Conservation (phyloP, 1,284 basidiomycete genomes). For the Fistulina hepatica region DNA sequence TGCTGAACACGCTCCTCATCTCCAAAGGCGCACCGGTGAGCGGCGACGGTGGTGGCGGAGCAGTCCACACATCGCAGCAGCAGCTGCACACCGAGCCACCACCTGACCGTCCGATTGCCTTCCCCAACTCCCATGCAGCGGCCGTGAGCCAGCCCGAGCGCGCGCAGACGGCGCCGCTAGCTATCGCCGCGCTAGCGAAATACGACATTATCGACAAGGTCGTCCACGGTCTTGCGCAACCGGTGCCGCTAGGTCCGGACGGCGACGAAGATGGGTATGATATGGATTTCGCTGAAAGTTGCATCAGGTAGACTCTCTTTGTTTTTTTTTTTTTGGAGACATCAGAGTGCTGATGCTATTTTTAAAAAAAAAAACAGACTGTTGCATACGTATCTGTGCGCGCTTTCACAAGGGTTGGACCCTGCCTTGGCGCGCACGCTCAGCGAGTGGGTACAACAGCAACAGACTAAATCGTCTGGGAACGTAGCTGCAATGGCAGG, state of each 20-base stretch:
- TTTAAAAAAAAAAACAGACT: too few species aligned
- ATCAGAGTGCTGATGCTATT: too few species aligned
- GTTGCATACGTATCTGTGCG: too few species aligned
- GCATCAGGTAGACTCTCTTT: slow-evolving; percentile 43
- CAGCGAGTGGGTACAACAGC: too few species aligned
- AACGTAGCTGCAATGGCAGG: too few species aligned
- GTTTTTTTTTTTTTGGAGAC: too few species aligned
- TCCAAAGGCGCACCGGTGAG: slow-evolving; percentile 27
- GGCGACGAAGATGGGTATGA: slow-evolving; percentile 59
- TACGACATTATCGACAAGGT: slow-evolving; percentile 31
- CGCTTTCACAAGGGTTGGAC: too few species aligned
- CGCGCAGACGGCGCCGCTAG: slow-evolving; percentile 36
- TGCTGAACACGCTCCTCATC: slow-evolving; percentile 69
- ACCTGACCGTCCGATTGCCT: slow-evolving; percentile 28
- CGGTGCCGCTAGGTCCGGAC: slow-evolving; percentile 56
- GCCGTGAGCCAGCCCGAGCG: slow-evolving; percentile 41
- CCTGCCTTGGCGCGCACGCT: too few species aligned
- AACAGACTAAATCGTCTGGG: too few species aligned
- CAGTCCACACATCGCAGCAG: not conserved
- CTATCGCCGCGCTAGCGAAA: slow-evolving; percentile 38
- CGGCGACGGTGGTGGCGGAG: not conserved
- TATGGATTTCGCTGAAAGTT: slow-evolving; percentile 74
- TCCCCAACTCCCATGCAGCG: slow-evolving; percentile 59
- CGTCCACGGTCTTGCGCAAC: slow-evolving; percentile 31
- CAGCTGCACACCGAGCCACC: slow-evolving; percentile 11